phyloP scores from a whole-genome alignment of 1,284 basidiomycete species.

The Moesziomyces sp. region DNA sequence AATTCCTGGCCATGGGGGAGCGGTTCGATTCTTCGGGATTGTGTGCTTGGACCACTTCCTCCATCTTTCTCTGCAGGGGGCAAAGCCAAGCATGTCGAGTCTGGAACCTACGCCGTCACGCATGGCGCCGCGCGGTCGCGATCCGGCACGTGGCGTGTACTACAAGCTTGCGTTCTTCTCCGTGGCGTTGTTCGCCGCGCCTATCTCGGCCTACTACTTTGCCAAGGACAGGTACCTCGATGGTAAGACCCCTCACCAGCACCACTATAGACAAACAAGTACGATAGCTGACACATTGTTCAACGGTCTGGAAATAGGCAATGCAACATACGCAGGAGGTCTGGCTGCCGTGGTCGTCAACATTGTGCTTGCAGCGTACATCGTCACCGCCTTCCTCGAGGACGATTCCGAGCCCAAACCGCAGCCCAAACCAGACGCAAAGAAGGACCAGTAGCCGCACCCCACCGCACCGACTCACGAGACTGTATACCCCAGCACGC shows the following conservation, averaged over 20 bases:
- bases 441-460: not conserved
- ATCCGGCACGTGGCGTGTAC: conserved; percentile 61
- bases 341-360: conserved; percentile 65
- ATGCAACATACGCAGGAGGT: conserved; percentile 64
- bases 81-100: conserved; percentile 22
- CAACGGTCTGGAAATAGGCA: conserved; percentile 27
- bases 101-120: conserved; percentile 48
- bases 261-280: not conserved
- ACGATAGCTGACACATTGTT: not conserved
- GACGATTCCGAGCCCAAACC: conserved; percentile 37
- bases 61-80: not conserved
- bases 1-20: not conserved
- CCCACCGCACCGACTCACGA: not conserved
- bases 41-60: conserved; percentile 10
- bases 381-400: conserved; percentile 63
- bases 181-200: conserved; percentile 60
- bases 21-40: too few relatives aligned
- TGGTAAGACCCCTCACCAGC: conserved; percentile 29
- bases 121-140: conserved; percentile 47
- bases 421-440: not conserved
- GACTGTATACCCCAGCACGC: not conserved
- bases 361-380: conserved; percentile 62
- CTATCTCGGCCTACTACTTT: conserved; percentile 59
- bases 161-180: conserved; percentile 63
- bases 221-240: conserved; percentile 56